A percentile compares a stretch with the other conserved stretches of the same genome.
These are phyloP conservation scores for Aspergillus ochraceoroseus DNA, from an alignment of 2,329 filamentous ascomycete species.

Conservation along the genomic window DNA sequence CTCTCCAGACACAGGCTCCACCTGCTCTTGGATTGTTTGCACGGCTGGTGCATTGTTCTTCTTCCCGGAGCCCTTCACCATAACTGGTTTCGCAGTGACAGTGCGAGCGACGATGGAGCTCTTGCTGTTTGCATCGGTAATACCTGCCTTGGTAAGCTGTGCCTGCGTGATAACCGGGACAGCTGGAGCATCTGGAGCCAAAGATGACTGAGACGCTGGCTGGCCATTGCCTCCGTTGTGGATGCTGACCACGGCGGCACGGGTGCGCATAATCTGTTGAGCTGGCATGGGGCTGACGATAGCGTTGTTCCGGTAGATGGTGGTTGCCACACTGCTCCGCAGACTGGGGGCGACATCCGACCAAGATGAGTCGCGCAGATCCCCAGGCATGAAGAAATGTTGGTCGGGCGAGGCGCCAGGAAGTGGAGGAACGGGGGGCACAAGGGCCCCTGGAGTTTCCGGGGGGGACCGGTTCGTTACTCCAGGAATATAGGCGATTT, in stretches of 20 bases:
- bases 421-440: conserved; percentile 91
- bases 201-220: conserved; percentile 19
- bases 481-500: conserved; percentile 97
- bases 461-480: conserved; percentile 87
- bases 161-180: conserved; percentile 63
- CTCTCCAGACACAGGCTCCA: conserved; percentile 13
- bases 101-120: conserved; percentile 45
- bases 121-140: conserved; percentile 29
- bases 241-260: conserved; percentile 89
- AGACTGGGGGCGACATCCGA: conserved; percentile 56
- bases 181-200: conserved; percentile 54
- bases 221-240: conserved; percentile 62
- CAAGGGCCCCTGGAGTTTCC: conserved; percentile 71
- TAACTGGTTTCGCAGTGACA: conserved; percentile 44
- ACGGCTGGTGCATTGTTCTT: conserved; percentile 22
- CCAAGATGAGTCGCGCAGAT: conserved; percentile 86
- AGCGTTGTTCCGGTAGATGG: conserved; percentile 87
- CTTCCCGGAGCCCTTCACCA: conserved; percentile 40
- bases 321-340: conserved; percentile 72
- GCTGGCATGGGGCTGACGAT: conserved; percentile 73
- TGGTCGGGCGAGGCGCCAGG: conserved; percentile 67
- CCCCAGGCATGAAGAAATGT: conserved; percentile 88
- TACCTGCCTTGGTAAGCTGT: conserved; percentile 39
- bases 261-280: conserved; percentile 79
- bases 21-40: conserved; percentile 21